A percentile compares a stretch with the other conserved stretches of the same genome.
Evolutionary conservation across 768 basidiomycete genomes (phyloP).

Genomic region (Podaxis sp.): DNA sequence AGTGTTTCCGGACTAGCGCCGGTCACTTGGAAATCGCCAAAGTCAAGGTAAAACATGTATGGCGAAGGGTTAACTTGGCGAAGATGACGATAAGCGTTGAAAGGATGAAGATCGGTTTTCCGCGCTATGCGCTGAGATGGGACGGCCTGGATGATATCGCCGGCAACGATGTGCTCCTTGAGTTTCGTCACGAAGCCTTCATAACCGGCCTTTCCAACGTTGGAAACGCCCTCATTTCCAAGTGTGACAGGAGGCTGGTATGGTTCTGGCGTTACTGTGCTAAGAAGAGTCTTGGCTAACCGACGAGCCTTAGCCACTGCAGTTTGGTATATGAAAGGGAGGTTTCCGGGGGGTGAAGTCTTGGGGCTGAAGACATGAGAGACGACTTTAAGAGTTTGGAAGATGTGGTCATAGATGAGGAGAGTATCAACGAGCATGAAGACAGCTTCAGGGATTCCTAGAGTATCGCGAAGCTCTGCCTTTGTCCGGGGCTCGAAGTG

Average conservation of each 20-base stretch:
- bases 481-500: conserved; percentile 96
- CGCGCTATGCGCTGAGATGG: conserved; percentile 90
- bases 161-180: conserved; percentile 92
- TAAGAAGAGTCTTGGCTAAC: conserved; percentile 69
- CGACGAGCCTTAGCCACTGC: conserved; percentile 80
- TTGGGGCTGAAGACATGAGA: conserved; percentile 91
- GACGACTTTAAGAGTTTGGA: conserved; percentile 91
- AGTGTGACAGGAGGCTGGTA: conserved; percentile 63
- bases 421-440: conserved; percentile 98
- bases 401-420: conserved; percentile 96
- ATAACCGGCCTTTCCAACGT: conserved; percentile 93
- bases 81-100: conserved; percentile 94
- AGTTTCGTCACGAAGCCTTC: conserved; percentile 86
- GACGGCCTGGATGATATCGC: conserved; percentile 99
- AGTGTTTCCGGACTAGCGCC: conserved; percentile 98
- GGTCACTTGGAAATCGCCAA: conserved; percentile 91
- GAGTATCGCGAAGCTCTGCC: conserved; percentile 66
- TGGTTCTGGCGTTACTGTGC: conserved; percentile 56
- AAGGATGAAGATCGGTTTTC: conserved; percentile 88
- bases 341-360: conserved; percentile 60
- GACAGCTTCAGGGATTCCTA: conserved; percentile 90
- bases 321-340: conserved; percentile 85
- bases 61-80: conserved; percentile 96
- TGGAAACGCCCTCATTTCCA: conserved; percentile 72
- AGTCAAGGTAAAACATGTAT: conserved; percentile 98